Evolutionary conservation across 768 basidiomycete genomes (phyloP), one percentile per base, ranked within the genome.

Genomic region (Rhizopogon vulgaris): DNA sequence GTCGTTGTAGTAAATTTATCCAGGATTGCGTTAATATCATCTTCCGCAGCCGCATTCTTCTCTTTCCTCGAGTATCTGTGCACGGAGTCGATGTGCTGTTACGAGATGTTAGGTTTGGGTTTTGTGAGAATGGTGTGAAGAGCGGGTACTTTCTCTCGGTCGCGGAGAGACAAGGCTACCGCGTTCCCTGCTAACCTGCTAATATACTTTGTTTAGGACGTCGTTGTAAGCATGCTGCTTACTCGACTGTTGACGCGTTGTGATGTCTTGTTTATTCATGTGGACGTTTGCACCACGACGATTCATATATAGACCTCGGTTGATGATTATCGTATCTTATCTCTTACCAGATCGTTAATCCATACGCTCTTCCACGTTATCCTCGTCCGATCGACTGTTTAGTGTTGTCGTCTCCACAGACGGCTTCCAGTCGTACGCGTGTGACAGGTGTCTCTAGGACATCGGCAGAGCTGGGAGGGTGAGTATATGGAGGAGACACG

Each of bases 61-160:
- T 15, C 79, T 72, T 53, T 83, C 85, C 60, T 89, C 87, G 45
- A 87, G 55, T 1, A 87, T 70, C 67, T 83, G 78, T 3, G 79
- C 85, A 6, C 89, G 79, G 84, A 84, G 70, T 98, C 93, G 63
- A 96, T 91, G 67, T 94, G 90, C 94, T 98, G 62, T 40, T 39
- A 38, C 40, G 27, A 11, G 10, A 18, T 37, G 24, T 24, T 22
- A 47, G 11, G 6, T 51, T 12, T 30, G 41, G 56, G 32, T 6
- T 36, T 25, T 18, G 27, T 8, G 28, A 28, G 8, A 28, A 28
- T 28, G 51, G 25, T 42, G 36, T 24, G 2, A 50, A 15, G 28
- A 6, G 8, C 6, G 64, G 76, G 48, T 58, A 91, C 95, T 79
- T 97, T 95, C 71, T 98, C 94, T 68, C 98, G 95, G 65, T 98